Evolutionary conservation across 1,284 basidiomycete species (phyloP).

Genomic region (Porogramme epimiltina): DNA sequence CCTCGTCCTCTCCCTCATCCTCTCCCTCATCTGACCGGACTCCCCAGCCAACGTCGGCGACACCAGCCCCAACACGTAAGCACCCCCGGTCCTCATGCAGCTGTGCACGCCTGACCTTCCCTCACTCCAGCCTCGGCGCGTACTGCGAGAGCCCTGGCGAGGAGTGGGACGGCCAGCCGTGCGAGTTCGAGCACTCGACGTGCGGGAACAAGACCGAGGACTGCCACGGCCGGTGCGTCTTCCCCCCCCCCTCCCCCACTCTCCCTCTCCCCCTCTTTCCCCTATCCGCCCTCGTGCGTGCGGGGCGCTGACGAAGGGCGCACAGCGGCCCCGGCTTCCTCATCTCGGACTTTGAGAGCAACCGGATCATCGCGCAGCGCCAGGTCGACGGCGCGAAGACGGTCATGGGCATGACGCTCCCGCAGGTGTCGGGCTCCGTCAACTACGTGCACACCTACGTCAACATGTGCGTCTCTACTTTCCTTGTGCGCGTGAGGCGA

Average conservation of each 20-base stretch:
- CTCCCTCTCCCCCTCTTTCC: neutral
- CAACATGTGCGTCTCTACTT: conserved; percentile 53
- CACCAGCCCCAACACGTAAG: conserved; percentile 76
- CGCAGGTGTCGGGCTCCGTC: conserved; percentile 56
- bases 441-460: conserved; percentile 68
- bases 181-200: conserved; percentile 69
- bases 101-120: neutral
- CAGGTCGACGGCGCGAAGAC: conserved; percentile 68
- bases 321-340: conserved; percentile 73
- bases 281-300: no score
- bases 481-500: conserved; percentile 2
- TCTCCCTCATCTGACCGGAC: conserved; percentile 1
- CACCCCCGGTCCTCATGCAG: conserved; percentile 7
- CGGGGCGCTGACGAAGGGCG: neutral
- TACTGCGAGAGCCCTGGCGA: conserved; percentile 78
- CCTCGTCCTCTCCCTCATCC: neutral
- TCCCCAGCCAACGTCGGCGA: conserved; percentile 73
- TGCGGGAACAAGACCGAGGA: conserved; percentile 70
- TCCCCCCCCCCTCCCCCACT: neutral
- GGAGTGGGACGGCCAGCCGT: conserved; percentile 63
- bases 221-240: conserved; percentile 68
- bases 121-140: conserved; percentile 44
- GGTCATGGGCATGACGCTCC: conserved; percentile 53
- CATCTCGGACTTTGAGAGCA: conserved; percentile 73
- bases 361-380: conserved; percentile 64